A percentile compares a stretch with the other conserved stretches of the same genome.
phyloP scores from a whole-genome alignment of 192 early-diverging fungal species.

The Coemansia sp. region DNA sequence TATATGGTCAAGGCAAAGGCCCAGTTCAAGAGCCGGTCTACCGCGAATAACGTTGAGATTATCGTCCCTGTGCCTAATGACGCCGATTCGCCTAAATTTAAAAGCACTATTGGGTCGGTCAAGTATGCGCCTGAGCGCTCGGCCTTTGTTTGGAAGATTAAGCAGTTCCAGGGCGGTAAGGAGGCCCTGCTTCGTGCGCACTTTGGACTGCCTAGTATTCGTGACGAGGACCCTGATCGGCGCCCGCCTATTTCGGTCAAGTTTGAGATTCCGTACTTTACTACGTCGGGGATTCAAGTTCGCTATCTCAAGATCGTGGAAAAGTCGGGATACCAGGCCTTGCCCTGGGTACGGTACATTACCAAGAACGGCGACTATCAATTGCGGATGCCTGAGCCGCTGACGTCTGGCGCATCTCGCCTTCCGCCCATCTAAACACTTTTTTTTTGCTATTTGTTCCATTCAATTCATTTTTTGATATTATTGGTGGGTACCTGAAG shows the following conservation, averaged over 20 bases:
- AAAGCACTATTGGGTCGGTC: conserved; percentile 85
- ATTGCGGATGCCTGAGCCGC: conserved; percentile 86
- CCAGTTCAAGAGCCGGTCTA: conserved; percentile 96
- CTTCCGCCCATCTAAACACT: conserved; percentile 65
- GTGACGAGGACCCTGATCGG: conserved; percentile 82
- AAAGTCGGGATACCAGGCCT: conserved; percentile 84
- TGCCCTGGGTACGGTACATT: conserved; percentile 90
- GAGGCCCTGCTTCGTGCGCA: conserved; percentile 91
- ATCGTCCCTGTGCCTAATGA: conserved; percentile 97
- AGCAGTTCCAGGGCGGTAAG: conserved; percentile 97
- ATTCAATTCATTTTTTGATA: neutral
- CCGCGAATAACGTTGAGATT: conserved; percentile 98
- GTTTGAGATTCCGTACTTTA: conserved; percentile 92
- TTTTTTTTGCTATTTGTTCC: neutral
- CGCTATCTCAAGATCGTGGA: conserved; percentile 91
- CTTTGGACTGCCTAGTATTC: conserved; percentile 84
- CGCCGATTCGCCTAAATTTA: conserved; percentile 96
- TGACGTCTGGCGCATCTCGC: conserved; percentile 68
- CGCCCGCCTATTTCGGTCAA: conserved; percentile 82
- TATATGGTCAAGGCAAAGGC: conserved; percentile 97
- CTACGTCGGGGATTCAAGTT: conserved; percentile 88
- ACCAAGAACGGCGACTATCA: conserved; percentile 95
- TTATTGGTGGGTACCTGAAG: neutral
- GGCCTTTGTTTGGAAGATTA: conserved; percentile 97
- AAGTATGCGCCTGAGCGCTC: conserved; percentile 93